phyloP scores from a whole-genome alignment of 2,329 filamentous ascomycete genomes.

The Colletotrichum lindemuthianum region DNA sequence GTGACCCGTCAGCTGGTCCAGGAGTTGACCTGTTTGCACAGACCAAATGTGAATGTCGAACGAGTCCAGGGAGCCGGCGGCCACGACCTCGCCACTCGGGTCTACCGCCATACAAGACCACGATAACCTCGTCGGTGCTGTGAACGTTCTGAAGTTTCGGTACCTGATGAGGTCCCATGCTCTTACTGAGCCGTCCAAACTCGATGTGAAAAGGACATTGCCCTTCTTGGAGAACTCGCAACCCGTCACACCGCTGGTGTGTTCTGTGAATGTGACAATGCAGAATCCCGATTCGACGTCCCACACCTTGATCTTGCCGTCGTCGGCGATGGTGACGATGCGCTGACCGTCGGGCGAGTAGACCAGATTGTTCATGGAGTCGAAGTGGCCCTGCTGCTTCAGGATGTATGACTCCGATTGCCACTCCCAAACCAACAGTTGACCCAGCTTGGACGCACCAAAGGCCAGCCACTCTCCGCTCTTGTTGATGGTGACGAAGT shows the following conservation, averaged over 20 bases:
- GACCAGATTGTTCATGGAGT: slow-evolving; percentile 91
- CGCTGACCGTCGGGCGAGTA: slow-evolving; percentile 95
- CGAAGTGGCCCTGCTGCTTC: slow-evolving; percentile 97
- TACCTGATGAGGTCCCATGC: slow-evolving; percentile 97
- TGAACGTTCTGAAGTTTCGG: slow-evolving; percentile 97
- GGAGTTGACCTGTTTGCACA: slow-evolving; percentile 93
- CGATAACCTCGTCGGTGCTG: slow-evolving; percentile 87
- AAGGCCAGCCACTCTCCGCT: slow-evolving; percentile 98
- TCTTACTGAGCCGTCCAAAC: slow-evolving; percentile 90
- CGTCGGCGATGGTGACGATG: slow-evolving; percentile 93
- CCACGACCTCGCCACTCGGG: slow-evolving; percentile 94
- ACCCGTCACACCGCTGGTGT: slow-evolving; percentile 91
- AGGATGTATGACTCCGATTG: slow-evolving; percentile 98
- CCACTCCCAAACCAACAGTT: slow-evolving; percentile 99
- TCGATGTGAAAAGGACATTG: slow-evolving; percentile 95
- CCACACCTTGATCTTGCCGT: slow-evolving; percentile 99
- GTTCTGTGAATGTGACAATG: slow-evolving; percentile 97
- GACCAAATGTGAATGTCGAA: slow-evolving; percentile 99
- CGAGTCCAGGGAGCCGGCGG: slow-evolving; percentile 92
- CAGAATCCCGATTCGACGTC: slow-evolving; percentile 97
- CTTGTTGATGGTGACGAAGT: slow-evolving; percentile 93
- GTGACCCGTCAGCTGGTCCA: slow-evolving; percentile 90
- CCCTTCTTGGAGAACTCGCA: slow-evolving; percentile 96
- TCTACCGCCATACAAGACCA: slow-evolving; percentile 98
- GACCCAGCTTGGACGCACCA: slow-evolving; percentile 92